Percentiles rank a stretch among this genome's conserved stretches.
Evolutionary conservation across 139 green algal species (phyloP).

Genomic region (Spirogloea muscicola): DNA sequence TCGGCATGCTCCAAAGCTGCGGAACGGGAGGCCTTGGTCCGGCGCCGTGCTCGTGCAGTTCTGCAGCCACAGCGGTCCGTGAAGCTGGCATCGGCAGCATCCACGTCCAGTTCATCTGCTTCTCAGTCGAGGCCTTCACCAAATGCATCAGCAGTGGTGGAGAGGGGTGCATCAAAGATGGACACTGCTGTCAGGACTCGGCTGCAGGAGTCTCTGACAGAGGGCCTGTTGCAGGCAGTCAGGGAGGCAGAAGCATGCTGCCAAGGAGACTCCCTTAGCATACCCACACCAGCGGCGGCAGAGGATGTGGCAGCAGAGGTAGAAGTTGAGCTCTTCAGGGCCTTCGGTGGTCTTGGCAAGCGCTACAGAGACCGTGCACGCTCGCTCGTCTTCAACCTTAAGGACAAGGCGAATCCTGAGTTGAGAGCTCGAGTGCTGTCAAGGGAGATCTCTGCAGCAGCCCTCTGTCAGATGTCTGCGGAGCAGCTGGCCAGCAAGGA

Average conservation of each 20-base stretch:
- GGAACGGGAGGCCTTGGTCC: constrained; percentile 7
- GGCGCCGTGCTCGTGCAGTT: background rate
- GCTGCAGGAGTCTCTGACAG: background rate
- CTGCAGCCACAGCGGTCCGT: background rate
- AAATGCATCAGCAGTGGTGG: background rate
- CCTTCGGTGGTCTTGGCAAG: constrained; percentile 14
- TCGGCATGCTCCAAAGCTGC: background rate
- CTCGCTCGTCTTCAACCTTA: constrained; percentile 39
- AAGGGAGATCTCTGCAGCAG: constrained; percentile 14
- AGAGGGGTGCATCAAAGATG: background rate
- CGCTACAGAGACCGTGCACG: constrained; percentile 18
- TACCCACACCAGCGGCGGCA: background rate
- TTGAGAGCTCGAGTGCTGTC: constrained; percentile 14
- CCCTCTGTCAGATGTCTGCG: constrained; percentile 16
- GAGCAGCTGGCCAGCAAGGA: constrained; percentile 32
- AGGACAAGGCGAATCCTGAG: constrained; percentile 31
- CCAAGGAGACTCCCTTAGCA: too few relatives aligned
- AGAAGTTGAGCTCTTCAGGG: constrained; percentile 3
- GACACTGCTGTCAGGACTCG: background rate
- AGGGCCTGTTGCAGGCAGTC: background rate
- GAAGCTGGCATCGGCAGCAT: background rate
- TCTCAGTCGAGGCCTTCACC: background rate
- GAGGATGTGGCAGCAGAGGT: background rate
- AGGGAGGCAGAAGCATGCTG: background rate
- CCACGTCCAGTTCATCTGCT: background rate